Evolutionary conservation across 495 filamentous ascomycete species (phyloP), one percentile per base, ranked within the genome.

Genomic region (Penicillium mononematosum): DNA sequence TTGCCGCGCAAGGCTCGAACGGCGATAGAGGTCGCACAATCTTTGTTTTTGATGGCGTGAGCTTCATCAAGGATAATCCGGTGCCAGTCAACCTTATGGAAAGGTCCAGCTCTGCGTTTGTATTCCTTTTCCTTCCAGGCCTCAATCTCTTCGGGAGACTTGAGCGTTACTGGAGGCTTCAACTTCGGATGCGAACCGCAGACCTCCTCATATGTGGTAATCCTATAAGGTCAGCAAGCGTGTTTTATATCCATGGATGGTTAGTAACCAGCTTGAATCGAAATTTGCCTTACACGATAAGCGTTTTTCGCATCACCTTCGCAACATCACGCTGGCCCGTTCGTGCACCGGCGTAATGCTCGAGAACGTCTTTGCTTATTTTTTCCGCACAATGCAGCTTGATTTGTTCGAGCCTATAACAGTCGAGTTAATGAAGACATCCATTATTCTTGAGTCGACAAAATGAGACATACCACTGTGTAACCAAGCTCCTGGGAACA

Each of bases 11-110:
- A 64, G 4, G 67, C 75, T 9, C 79, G 66, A 53, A 85, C 85
- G 4, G 84, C 82, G 1, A 78, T 67, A 0, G 78, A 81, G 4
- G 80, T 82, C 41, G 68, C 63, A 0, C 65, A 61, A 5, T 63
- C 46, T 22, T 73, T 66, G 57, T 89, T 89, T 47, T 87, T 88
- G 63, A 90, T 90, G 0, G 62, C 59, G 52, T 88, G 85, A 0
- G 78, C 82, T 61, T 74, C 86, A 53, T 87, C 84, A 0, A 87
- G 72, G 11, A 87, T 74, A 0, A 89, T 72, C 1, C 85, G 73
- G 19, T 77, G 70, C 57, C 76, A 88, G 1, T 73, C 66, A 7
- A 80, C 70, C 7, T 62, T 50, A 63, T 87, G 84, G 0, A 89
- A 60, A 0, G 60, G 47, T 1, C 79, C 81, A 7, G 32, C n/a